A percentile compares a stretch with the other conserved stretches of the same genome.
phyloP scores from a whole-genome alignment of 1,284 basidiomycete species.

The Pterulicium gracile region DNA sequence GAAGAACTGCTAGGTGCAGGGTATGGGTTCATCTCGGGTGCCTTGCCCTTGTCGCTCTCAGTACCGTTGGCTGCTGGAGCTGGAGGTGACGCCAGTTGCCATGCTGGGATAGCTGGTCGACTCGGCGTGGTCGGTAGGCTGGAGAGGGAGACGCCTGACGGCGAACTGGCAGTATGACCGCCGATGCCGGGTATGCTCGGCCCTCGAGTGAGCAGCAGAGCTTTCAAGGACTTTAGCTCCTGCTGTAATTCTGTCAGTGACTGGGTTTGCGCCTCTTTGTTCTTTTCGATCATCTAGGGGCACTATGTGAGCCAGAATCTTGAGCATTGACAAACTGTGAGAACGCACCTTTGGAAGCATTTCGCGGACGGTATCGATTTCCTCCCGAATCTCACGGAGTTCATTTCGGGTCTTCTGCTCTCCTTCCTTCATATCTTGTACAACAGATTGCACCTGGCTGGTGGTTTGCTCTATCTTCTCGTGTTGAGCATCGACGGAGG shows the following conservation, averaged over 20 bases:
- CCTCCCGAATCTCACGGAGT: conserved; percentile 85
- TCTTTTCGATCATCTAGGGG: conserved; percentile 88
- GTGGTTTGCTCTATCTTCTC: conserved; percentile 71
- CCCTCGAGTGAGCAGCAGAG: conserved; percentile 76
- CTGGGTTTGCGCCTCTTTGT: conserved; percentile 73
- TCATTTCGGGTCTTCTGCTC: conserved; percentile 80
- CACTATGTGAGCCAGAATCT: neutral
- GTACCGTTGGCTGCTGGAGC: conserved; percentile 8
- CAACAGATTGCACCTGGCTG: conserved; percentile 69
- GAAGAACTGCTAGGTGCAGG: no score
- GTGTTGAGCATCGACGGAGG: conserved; percentile 76
- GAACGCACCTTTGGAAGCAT: conserved; percentile 77
- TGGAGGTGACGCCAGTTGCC: conserved; percentile 55
- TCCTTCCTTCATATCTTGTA: conserved; percentile 68
- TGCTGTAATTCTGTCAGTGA: conserved; percentile 82
- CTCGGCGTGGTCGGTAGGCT: conserved; percentile 24
- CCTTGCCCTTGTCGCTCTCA: conserved; percentile 35
- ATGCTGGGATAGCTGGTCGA: conserved; percentile 76
- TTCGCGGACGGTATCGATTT: conserved; percentile 84
- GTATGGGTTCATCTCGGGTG: no score
- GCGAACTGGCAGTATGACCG: conserved; percentile 6
- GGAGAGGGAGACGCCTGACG: conserved; percentile 39
- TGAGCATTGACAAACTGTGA: conserved; percentile 8
- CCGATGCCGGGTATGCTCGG: conserved; percentile 30
- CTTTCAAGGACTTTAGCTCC: conserved; percentile 92